Conservation (phyloP, 352 stramenopile species). For the Pythium dissimile region DNA sequence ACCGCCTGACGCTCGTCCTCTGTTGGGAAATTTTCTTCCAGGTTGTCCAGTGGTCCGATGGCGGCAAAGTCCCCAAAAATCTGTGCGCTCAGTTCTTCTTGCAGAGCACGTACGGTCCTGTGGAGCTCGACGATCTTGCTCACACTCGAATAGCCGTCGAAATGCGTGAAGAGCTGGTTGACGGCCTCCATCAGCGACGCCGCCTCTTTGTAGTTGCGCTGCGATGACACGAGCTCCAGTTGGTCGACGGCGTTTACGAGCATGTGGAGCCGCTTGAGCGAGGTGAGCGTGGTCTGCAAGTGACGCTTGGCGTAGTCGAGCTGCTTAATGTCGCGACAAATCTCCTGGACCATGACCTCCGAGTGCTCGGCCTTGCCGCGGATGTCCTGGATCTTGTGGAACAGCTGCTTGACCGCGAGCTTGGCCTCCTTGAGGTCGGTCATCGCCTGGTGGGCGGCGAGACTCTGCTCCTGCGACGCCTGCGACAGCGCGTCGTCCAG, state of each 20-base stretch:
- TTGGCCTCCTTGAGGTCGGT: slow-evolving; percentile 84
- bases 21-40: slow-evolving; percentile 72
- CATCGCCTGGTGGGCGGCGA: slow-evolving; percentile 73
- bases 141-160: slow-evolving; percentile 93
- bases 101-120: slow-evolving; percentile 88
- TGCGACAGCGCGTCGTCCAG: slow-evolving; percentile 78
- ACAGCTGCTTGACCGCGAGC: slow-evolving; percentile 84
- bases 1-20: slow-evolving; percentile 64
- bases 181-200: slow-evolving; percentile 96
- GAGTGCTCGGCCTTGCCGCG: slow-evolving; percentile 93
- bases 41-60: slow-evolving; percentile 62
- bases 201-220: slow-evolving; percentile 93
- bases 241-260: slow-evolving; percentile 96
- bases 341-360: slow-evolving; percentile 97
- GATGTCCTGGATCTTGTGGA: slow-evolving; percentile 92
- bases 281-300: slow-evolving; percentile 93
- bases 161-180: slow-evolving; percentile 94
- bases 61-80: slow-evolving; percentile 91
- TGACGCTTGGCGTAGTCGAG: slow-evolving; percentile 98
- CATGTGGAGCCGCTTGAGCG: slow-evolving; percentile 97
- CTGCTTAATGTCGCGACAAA: slow-evolving; percentile 98
- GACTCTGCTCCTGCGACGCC: slow-evolving; percentile 73
- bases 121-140: slow-evolving; percentile 93
- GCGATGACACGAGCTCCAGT: slow-evolving; percentile 70
- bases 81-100: slow-evolving; percentile 82